phyloP scores from a whole-genome alignment of 2,329 filamentous ascomycete species.

The Xylariales sp. region DNA sequence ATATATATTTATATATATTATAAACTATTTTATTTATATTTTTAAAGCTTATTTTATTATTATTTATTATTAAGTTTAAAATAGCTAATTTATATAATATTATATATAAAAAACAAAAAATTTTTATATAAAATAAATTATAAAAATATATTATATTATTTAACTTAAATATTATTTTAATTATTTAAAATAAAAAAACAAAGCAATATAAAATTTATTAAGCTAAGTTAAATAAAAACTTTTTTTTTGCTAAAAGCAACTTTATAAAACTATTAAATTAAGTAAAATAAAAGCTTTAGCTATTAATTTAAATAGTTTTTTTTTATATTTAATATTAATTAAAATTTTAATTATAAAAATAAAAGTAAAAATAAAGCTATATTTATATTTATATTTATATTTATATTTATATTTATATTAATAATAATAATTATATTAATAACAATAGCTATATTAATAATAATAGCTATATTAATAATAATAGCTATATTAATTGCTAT shows the following conservation, averaged over 20 bases:
- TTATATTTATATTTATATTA: no score
- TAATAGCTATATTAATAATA: no score
- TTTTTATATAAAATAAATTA: not conserved
- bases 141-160: not conserved
- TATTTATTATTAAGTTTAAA: not conserved
- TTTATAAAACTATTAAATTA: constrained; percentile 1
- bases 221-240: not conserved
- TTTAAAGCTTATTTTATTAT: not conserved
- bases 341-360: not conserved
- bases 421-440: no score
- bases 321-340: not conserved
- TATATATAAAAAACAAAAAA: not conserved
- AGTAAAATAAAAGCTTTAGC: not conserved
- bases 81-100: not conserved
- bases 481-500: no score
- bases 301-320: not conserved
- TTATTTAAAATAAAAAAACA: not conserved
- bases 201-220: not conserved
- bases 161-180: not conserved
- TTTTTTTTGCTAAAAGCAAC: not conserved
- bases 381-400: no score
- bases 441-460: no score
- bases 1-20: not conserved
- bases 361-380: not conserved
- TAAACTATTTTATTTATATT: not conserved